These are phyloP conservation scores for Canariomyces notabilis DNA, from an alignment of 2,329 filamentous ascomycete species.

Conservation along the genomic window DNA sequence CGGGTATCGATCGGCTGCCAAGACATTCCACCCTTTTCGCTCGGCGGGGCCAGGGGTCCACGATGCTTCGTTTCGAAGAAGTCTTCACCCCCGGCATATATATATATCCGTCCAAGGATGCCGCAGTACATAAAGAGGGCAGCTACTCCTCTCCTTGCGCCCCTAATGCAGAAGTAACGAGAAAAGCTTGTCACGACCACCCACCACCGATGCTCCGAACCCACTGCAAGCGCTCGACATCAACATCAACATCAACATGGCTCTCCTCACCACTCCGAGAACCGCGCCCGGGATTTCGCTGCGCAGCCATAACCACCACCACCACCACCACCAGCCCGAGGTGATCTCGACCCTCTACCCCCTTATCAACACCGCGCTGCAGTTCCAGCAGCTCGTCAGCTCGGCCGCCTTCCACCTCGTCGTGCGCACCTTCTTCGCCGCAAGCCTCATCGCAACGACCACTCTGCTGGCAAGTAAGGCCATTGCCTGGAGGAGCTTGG, in stretches of 20 bases:
- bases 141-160: not conserved
- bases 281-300: conserved; percentile 13
- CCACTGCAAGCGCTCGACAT: too few relatives aligned
- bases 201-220: not conserved
- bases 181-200: not conserved
- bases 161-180: too few relatives aligned
- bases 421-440: conserved; percentile 20
- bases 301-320: too few relatives aligned
- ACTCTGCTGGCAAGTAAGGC: conserved; percentile 17
- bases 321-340: conserved; percentile 16
- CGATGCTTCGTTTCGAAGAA: not conserved
- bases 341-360: conserved; percentile 17
- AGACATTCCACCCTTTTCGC: conserved; percentile 17
- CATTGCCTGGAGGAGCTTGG: conserved; percentile 16
- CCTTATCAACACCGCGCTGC: conserved; percentile 16
- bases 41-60: conserved; percentile 1
- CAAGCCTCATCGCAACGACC: conserved; percentile 12
- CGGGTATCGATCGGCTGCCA: conserved; percentile 15
- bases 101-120: too few relatives aligned
- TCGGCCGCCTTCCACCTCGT: conserved; percentile 18
- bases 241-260: too few relatives aligned
- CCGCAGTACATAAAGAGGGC: not conserved
- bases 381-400: conserved; percentile 21
- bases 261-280: conserved; percentile 19
- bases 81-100: too few relatives aligned